These are phyloP conservation scores for Fusarium sacchari DNA, from an alignment of 2,329 filamentous ascomycete species.

Conservation along the genomic window DNA sequence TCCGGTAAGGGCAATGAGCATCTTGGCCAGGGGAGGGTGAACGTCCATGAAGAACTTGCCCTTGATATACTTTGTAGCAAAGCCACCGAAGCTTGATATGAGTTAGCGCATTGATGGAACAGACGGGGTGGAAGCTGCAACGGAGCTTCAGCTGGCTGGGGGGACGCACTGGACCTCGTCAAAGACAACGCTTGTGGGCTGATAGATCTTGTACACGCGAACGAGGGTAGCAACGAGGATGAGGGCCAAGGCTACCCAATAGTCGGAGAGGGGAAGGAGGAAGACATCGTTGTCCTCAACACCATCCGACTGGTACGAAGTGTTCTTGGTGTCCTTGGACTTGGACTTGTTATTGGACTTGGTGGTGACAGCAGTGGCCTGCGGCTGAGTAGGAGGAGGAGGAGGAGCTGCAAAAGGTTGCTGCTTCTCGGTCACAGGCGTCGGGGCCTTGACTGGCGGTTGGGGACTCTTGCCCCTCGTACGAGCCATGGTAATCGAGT, in stretches of 20 bases:
- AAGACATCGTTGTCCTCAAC: conserved; percentile 93
- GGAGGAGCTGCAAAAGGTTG: conserved; percentile 27
- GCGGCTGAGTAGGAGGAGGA: conserved; percentile 19
- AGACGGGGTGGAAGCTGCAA: neutral
- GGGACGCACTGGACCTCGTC: conserved; percentile 94
- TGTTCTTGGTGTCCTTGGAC: conserved; percentile 51
- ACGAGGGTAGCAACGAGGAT: conserved; percentile 82
- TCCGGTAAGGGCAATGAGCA: conserved; percentile 93
- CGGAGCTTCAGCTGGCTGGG: conserved; percentile 1
- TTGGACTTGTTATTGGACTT: conserved; percentile 19
- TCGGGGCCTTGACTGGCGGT: conserved; percentile 43
- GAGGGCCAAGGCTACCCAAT: conserved; percentile 76
- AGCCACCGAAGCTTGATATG: conserved; percentile 86
- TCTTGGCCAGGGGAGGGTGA: conserved; percentile 96
- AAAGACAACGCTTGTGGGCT: conserved; percentile 96
- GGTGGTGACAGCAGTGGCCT: conserved; percentile 16
- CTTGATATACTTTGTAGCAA: conserved; percentile 99
- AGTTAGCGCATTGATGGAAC: conserved; percentile 23
- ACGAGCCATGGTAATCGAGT: conserved; percentile 48
- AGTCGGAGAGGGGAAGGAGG: conserved; percentile 84
- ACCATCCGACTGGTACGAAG: conserved; percentile 79
- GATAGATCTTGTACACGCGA: conserved; percentile 93
- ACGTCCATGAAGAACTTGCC: conserved; percentile 99
- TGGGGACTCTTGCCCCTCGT: conserved; percentile 52
- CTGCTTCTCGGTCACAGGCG: conserved; percentile 37